Percentiles rank a stretch among this genome's conserved stretches.
Evolutionary conservation across 176 grass and related monocot genomes (phyloP).

Genomic region (Avena insularis): DNA sequence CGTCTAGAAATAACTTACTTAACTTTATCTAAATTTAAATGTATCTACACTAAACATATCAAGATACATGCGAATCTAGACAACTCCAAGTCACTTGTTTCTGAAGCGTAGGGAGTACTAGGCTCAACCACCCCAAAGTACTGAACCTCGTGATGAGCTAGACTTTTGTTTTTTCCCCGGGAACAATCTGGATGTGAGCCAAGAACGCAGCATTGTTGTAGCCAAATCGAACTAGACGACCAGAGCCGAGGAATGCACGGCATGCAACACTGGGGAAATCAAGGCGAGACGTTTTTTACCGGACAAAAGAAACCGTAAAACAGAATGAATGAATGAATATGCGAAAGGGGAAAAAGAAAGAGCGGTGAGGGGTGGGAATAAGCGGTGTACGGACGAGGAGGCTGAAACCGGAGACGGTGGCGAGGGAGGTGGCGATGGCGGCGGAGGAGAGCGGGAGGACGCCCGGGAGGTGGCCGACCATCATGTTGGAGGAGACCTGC

Average conservation of each 20-base stretch:
- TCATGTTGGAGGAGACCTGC: constrained; percentile 90
- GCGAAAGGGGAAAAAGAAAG: not conserved
- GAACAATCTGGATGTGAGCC: not conserved
- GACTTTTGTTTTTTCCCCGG: not conserved
- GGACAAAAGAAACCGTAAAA: not conserved
- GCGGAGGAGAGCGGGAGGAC: constrained; percentile 75
- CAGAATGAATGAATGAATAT: not conserved
- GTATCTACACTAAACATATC: too few species aligned
- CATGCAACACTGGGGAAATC: not conserved
- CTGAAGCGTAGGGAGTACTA: not conserved
- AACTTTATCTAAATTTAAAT: too few species aligned
- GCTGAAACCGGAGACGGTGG: constrained; percentile 92
- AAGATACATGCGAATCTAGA: too few species aligned
- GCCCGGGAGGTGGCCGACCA: constrained; percentile 89
- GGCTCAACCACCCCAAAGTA: not conserved
- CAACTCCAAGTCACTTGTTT: too few species aligned
- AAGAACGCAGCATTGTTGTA: not conserved
- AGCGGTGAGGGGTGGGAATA: too few species aligned
- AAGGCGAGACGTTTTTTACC: not conserved
- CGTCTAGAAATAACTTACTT: too few species aligned
- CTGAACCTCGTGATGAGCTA: not conserved
- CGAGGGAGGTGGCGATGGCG: constrained; percentile 87
- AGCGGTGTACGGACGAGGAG: constrained; percentile 66
- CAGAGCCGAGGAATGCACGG: not conserved
- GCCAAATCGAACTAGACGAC: not conserved